Conservation (phyloP, 352 stramenopile species). For the Pythium monospermum region DNA sequence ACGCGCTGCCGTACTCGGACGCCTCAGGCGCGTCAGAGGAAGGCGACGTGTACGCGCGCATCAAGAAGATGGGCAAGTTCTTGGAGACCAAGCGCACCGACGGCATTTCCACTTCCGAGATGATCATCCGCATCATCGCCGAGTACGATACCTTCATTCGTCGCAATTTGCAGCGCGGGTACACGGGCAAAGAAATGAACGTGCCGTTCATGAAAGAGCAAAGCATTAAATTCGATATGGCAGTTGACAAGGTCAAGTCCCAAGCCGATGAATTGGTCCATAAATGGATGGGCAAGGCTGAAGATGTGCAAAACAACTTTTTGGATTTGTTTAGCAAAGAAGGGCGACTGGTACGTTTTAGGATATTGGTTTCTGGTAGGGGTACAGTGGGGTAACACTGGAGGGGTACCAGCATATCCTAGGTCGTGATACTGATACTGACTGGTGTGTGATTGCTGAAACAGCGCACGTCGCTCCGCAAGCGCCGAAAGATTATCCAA, state of each 20-base stretch:
- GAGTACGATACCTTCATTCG: constrained; percentile 92
- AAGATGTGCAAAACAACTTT: constrained; percentile 77
- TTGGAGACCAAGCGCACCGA: constrained; percentile 81
- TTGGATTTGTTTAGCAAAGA: constrained; percentile 77
- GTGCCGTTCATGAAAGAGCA: constrained; percentile 87
- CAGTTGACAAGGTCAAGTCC: constrained; percentile 78
- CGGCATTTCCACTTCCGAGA: constrained; percentile 85
- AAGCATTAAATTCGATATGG: constrained; percentile 86
- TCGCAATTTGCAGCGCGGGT: constrained; percentile 84
- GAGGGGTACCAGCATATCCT: too few relatives aligned
- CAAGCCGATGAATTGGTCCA: constrained; percentile 73
- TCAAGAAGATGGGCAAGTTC: constrained; percentile 86
- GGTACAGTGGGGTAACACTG: too few relatives aligned
- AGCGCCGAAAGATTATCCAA: constrained; percentile 81
- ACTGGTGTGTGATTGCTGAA: too few relatives aligned
- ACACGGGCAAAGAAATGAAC: constrained; percentile 92
- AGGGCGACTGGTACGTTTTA: constrained; percentile 48
- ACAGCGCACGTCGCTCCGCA: constrained; percentile 69
- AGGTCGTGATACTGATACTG: too few relatives aligned
- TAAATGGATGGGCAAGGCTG: constrained; percentile 72
- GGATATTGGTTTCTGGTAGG: neutral
- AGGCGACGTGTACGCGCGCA: constrained; percentile 80
- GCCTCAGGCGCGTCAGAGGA: constrained; percentile 63
- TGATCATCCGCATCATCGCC: constrained; percentile 88
- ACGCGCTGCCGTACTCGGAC: constrained; percentile 82